Evolutionary conservation across 2,329 filamentous ascomycete species (phyloP).

Genomic region (Fonsecaea pedrosoi): DNA sequence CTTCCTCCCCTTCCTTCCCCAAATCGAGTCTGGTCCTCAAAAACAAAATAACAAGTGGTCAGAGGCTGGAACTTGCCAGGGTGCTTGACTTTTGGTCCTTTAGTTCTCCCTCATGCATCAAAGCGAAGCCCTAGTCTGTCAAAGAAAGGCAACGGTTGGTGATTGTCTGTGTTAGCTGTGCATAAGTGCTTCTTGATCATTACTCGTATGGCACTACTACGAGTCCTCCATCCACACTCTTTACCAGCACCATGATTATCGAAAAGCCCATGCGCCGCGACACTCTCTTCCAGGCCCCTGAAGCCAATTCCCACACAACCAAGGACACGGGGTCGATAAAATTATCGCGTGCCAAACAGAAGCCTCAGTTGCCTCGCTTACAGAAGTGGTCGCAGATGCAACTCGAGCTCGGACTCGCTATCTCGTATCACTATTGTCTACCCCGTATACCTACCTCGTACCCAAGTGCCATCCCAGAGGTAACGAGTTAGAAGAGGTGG

Average conservation of each 20-base stretch:
- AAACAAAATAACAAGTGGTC: background rate
- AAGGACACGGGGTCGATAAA: background rate
- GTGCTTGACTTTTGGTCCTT: conserved; percentile 3
- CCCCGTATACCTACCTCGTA: no score
- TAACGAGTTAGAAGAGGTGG: no score
- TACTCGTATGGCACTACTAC: background rate
- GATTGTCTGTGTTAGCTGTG: background rate
- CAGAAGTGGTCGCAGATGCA: background rate
- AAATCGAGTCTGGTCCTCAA: background rate
- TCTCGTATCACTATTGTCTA: no score
- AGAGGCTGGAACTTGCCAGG: conserved; percentile 8
- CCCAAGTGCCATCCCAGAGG: no score
- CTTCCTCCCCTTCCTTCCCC: no score
- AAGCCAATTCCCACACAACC: background rate
- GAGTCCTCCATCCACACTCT: background rate
- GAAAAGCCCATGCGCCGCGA: background rate
- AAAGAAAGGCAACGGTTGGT: background rate
- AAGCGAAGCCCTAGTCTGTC: conserved; percentile 13
- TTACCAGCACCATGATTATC: background rate
- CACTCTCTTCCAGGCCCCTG: background rate
- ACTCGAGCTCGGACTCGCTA: no score
- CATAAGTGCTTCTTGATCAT: background rate
- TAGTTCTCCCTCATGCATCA: background rate
- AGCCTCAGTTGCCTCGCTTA: background rate
- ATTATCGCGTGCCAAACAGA: conserved; percentile 1